Percentiles rank a stretch among this genome's conserved stretches.
Conservation (phyloP, 306 rosid genomes). For the Mimosa pudica region DNA sequence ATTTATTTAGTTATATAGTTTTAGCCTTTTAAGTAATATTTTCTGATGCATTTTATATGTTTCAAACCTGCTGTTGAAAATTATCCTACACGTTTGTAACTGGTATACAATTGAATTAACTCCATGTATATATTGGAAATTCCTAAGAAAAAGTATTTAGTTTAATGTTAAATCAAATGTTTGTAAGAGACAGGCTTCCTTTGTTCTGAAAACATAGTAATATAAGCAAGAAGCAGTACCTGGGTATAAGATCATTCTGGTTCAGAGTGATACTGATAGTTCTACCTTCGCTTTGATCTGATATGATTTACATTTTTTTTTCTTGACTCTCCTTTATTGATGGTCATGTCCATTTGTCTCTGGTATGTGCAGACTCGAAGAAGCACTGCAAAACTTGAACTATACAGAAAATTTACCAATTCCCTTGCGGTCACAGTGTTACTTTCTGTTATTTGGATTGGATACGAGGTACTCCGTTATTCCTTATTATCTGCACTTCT, state of each 20-base stretch:
- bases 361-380: slow-evolving; percentile 52
- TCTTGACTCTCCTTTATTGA: slow-evolving; percentile 5
- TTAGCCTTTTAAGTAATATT: not conserved
- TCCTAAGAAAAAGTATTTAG: slow-evolving; percentile 15
- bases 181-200: slow-evolving; percentile 1
- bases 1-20: not conserved
- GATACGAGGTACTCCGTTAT: slow-evolving; percentile 59
- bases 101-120: not conserved
- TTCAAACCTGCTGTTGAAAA: not conserved
- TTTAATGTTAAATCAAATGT: not conserved
- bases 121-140: not conserved
- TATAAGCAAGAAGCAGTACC: slow-evolving; percentile 16
- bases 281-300: slow-evolving; percentile 10
- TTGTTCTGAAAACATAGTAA: slow-evolving; percentile 1
- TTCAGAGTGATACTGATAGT: slow-evolving; percentile 10
- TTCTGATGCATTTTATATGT: slow-evolving; percentile 9
- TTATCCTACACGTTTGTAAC: not conserved
- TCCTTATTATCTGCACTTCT: not conserved
- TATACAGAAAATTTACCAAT: slow-evolving; percentile 81
- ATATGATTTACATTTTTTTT: slow-evolving; percentile 26
- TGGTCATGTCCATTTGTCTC: slow-evolving; percentile 24
- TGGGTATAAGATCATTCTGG: slow-evolving; percentile 12
- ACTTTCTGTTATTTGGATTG: slow-evolving; percentile 74
- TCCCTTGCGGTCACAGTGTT: slow-evolving; percentile 74
- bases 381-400: slow-evolving; percentile 69